Conservation (phyloP, 2,329 filamentous ascomycete genomes). For the Aureobasidium leucospermi region DNA sequence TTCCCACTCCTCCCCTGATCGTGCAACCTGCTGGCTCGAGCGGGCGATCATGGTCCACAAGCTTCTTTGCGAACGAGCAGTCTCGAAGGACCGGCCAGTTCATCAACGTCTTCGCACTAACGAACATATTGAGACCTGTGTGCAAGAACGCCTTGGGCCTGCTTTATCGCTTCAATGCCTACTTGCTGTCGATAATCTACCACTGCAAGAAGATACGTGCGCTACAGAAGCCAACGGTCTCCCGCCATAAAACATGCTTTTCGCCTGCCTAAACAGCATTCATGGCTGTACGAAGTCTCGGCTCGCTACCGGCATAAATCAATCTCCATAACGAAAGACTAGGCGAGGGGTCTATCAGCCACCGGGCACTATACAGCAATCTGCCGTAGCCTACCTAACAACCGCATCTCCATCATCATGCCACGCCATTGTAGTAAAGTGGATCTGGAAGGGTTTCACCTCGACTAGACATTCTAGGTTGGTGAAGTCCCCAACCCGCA, state of each 20-base stretch:
- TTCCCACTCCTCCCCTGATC: neutral
- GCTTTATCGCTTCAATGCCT: neutral
- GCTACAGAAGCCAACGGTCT: neutral
- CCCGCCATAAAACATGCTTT: neutral
- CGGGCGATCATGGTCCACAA: neutral
- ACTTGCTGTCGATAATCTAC: neutral
- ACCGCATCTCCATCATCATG: neutral
- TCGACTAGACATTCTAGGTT: neutral
- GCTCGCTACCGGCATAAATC: slow-evolving; percentile 4
- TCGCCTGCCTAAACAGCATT: neutral
- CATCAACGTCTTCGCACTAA: neutral
- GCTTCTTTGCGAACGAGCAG: neutral
- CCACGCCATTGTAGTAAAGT: neutral
- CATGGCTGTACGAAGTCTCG: neutral
- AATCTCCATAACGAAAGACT: neutral
- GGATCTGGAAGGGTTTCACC: neutral
- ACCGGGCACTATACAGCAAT: neutral
- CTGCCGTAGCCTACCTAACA: neutral
- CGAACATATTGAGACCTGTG: neutral
- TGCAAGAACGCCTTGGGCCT: neutral
- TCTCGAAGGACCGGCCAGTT: neutral
- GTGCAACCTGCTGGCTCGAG: neutral
- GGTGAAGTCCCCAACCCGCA: neutral
- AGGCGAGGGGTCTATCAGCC: neutral
- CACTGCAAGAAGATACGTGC: neutral